Conservation (phyloP, 2,329 filamentous ascomycete species). For the Microsporum ferrugineum region DNA sequence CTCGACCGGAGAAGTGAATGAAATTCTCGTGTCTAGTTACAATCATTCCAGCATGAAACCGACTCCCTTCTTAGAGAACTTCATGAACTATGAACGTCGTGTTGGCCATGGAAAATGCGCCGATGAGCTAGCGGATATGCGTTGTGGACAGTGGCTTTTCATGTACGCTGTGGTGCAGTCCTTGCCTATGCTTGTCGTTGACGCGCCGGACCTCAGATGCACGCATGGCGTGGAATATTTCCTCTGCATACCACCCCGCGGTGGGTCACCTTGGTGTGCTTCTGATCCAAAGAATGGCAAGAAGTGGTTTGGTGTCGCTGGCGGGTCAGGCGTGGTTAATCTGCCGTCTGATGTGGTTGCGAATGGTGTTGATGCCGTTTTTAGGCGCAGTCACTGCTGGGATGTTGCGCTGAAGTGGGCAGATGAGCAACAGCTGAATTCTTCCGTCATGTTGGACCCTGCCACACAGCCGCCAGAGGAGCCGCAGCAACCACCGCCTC, state of each 20-base stretch:
- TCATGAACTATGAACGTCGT: slow-evolving; percentile 39
- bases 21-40: slow-evolving; percentile 68
- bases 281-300: slow-evolving; percentile 35
- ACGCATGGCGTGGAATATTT: slow-evolving; percentile 40
- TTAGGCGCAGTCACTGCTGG: slow-evolving; percentile 60
- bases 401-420: slow-evolving; percentile 52
- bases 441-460: slow-evolving; percentile 21
- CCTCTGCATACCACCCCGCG: slow-evolving; percentile 39
- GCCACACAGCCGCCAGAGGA: background rate
- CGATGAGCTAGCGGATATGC: slow-evolving; percentile 36
- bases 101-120: slow-evolving; percentile 33
- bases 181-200: slow-evolving; percentile 39
- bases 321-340: slow-evolving; percentile 49
- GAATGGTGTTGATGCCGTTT: slow-evolving; percentile 56
- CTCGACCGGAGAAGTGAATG: slow-evolving; percentile 64
- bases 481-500: background rate
- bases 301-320: slow-evolving; percentile 47
- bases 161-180: slow-evolving; percentile 41
- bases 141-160: slow-evolving; percentile 43
- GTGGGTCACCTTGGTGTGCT: slow-evolving; percentile 39
- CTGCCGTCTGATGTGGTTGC: slow-evolving; percentile 54
- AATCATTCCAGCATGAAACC: slow-evolving; percentile 57
- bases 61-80: slow-evolving; percentile 37
- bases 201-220: slow-evolving; percentile 36
- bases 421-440: slow-evolving; percentile 28